These are phyloP conservation scores for Aschersonia sp. DNA, from an alignment of 2,329 filamentous ascomycete species.

Conservation along the genomic window DNA sequence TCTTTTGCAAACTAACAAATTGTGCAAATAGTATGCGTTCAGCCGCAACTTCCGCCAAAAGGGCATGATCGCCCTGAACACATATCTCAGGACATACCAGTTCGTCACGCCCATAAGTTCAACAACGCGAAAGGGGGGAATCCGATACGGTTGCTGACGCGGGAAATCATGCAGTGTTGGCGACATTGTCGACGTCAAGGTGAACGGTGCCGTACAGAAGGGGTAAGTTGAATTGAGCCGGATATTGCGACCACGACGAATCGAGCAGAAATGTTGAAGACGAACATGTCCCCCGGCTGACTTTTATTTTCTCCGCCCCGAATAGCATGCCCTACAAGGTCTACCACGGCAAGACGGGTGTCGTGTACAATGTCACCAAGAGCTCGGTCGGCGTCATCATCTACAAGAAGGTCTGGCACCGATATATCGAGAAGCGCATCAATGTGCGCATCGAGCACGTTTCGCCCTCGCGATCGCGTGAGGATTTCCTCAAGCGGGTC, in stretches of 20 bases:
- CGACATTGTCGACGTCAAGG: slow-evolving; percentile 97
- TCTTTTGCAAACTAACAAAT: slow-evolving; percentile 2
- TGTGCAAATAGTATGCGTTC: slow-evolving; percentile 61
- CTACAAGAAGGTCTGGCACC: slow-evolving; percentile 99
- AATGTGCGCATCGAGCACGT: slow-evolving; percentile 99
- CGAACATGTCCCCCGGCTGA: not conserved
- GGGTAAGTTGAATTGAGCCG: slow-evolving; percentile 44
- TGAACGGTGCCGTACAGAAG: slow-evolving; percentile 97
- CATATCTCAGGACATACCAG: slow-evolving; percentile 91
- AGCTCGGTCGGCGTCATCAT: slow-evolving; percentile 95
- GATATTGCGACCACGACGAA: not conserved
- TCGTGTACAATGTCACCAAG: slow-evolving; percentile 99
- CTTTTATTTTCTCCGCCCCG: not conserved
- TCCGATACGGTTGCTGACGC: slow-evolving; percentile 23
- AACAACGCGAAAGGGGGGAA: not conserved
- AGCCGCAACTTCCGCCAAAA: slow-evolving; percentile 87
- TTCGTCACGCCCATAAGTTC: slow-evolving; percentile 19
- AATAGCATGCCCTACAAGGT: slow-evolving; percentile 94
- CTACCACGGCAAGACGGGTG: slow-evolving; percentile 98
- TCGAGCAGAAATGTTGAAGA: not conserved
- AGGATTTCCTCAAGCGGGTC: slow-evolving; percentile 92
- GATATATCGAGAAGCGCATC: slow-evolving; percentile 99
- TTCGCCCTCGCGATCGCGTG: slow-evolving; percentile 81
- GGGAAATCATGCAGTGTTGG: slow-evolving; percentile 51
- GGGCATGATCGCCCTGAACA: slow-evolving; percentile 84